phyloP scores from a whole-genome alignment of 2,329 filamentous ascomycete species.

The Polychaeton citri region DNA sequence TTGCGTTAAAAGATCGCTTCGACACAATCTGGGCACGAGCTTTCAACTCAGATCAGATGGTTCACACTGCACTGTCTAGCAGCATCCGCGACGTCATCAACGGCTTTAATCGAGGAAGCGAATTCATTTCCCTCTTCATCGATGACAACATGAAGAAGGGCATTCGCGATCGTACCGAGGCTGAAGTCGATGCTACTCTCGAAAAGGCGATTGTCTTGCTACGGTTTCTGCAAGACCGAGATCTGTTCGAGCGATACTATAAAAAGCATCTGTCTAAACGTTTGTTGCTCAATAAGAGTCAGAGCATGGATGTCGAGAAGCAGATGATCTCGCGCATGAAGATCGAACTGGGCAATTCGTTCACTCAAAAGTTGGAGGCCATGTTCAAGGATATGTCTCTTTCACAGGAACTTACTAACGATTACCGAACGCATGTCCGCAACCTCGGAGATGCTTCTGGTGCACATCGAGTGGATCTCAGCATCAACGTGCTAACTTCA shows the following conservation, averaged over 20 bases:
- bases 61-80: constrained; percentile 71
- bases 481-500: constrained; percentile 74
- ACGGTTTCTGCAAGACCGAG: constrained; percentile 80
- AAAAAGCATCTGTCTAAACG: constrained; percentile 90
- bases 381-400: constrained; percentile 97
- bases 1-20: constrained; percentile 78
- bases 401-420: constrained; percentile 67
- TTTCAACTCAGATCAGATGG: constrained; percentile 59
- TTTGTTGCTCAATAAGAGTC: constrained; percentile 74
- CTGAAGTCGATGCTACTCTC: constrained; percentile 68
- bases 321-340: constrained; percentile 97
- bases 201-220: constrained; percentile 84
- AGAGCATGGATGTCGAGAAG: constrained; percentile 84
- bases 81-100: constrained; percentile 94
- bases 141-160: constrained; percentile 93
- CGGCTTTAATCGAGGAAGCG: constrained; percentile 65
- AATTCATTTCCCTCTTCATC: constrained; percentile 91
- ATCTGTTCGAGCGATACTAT: constrained; percentile 94
- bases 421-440: constrained; percentile 59
- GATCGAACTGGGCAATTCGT: constrained; percentile 85
- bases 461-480: constrained; percentile 59
- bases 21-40: constrained; percentile 63
- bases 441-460: constrained; percentile 40
- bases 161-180: constrained; percentile 82
- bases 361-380: constrained; percentile 82